Conservation (phyloP, 2,329 filamentous ascomycete genomes). For the Clarireedia sp. region DNA sequence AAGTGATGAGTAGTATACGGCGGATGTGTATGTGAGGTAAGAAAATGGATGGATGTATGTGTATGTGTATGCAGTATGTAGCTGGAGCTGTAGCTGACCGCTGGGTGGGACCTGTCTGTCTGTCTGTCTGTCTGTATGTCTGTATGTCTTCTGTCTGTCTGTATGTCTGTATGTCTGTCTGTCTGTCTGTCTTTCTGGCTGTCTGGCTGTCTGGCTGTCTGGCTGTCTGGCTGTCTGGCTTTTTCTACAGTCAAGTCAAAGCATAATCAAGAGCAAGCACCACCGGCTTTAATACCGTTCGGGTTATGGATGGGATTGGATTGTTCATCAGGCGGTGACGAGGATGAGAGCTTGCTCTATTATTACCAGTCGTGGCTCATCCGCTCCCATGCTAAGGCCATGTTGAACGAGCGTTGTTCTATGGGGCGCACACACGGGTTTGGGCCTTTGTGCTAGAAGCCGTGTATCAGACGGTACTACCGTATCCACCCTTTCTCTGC, state of each 20-base stretch:
- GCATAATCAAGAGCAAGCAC: neutral
- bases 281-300: conserved; percentile 7
- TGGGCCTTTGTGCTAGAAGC: conserved; percentile 9
- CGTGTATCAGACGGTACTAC: conserved; percentile 18
- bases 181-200: too few relatives aligned
- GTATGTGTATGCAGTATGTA: neutral
- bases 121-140: neutral
- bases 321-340: conserved; percentile 5
- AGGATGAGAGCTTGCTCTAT: conserved; percentile 6
- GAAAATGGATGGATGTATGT: neutral
- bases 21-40: neutral
- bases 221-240: neutral
- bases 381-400: conserved; percentile 8
- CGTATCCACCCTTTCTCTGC: conserved; percentile 7
- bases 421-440: conserved; percentile 8
- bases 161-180: too few relatives aligned
- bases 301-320: neutral
- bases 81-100: conserved; percentile 3
- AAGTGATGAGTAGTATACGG: neutral
- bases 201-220: neutral
- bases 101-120: conserved; percentile 1
- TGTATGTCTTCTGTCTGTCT: too few relatives aligned
- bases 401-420: conserved; percentile 8
- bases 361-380: conserved; percentile 9
- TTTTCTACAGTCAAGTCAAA: neutral